A percentile compares a stretch with the other conserved stretches of the same genome.
phyloP scores from a whole-genome alignment of 306 rosid species.

The Crataegus laevigata region DNA sequence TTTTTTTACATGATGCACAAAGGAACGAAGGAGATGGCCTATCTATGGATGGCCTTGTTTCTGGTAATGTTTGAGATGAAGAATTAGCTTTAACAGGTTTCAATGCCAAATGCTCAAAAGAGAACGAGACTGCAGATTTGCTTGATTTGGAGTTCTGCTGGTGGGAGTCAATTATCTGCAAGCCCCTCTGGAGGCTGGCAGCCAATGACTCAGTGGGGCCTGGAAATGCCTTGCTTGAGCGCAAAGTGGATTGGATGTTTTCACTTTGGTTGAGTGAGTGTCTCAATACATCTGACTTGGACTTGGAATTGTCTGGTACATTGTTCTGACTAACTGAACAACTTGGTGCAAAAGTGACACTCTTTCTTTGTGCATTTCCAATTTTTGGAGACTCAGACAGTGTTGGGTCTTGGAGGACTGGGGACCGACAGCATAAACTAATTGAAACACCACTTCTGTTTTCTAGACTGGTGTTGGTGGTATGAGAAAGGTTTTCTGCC shows the following conservation, averaged over 20 bases:
- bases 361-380: conserved; percentile 59
- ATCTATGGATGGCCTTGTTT: conserved; percentile 26
- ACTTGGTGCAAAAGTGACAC: conserved; percentile 53
- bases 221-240: conserved; percentile 49
- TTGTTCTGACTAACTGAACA: conserved; percentile 46
- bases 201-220: conserved; percentile 87
- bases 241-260: conserved; percentile 43
- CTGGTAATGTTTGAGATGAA: conserved; percentile 32
- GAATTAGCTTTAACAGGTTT: conserved; percentile 40
- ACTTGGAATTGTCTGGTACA: conserved; percentile 40
- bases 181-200: conserved; percentile 92
- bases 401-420: conserved; percentile 63
- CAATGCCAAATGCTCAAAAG: conserved; percentile 62
- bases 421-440: conserved; percentile 41
- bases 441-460: conserved; percentile 61
- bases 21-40: conserved; percentile 34
- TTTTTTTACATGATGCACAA: conserved; percentile 64
- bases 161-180: conserved; percentile 79
- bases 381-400: conserved; percentile 89
- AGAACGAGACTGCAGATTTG: conserved; percentile 72
- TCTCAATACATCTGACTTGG: conserved; percentile 36
- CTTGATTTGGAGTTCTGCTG: conserved; percentile 62
- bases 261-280: conserved; percentile 48
- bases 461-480: conserved; percentile 30
- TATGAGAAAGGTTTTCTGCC: conserved; percentile 20